A percentile compares a stretch with the other conserved stretches of the same genome.
Conservation (phyloP, 768 basidiomycete genomes). For the Mycena rebaudengoi region DNA sequence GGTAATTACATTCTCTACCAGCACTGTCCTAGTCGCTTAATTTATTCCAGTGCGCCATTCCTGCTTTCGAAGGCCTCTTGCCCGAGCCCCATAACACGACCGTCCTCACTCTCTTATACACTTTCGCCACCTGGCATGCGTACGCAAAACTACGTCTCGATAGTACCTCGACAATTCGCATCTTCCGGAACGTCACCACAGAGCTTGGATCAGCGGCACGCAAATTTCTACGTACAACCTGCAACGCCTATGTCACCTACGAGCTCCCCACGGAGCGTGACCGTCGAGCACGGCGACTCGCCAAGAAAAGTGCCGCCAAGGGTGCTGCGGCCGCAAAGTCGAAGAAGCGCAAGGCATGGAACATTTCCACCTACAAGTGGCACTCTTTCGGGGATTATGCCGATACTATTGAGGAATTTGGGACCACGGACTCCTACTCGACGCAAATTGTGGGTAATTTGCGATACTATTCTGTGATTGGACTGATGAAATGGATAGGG, state of each 20-base stretch:
- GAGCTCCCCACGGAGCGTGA: constrained; percentile 30
- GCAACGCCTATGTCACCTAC: constrained; percentile 10
- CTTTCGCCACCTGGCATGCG: constrained; percentile 32
- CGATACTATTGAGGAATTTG: not conserved
- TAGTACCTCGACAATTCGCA: not conserved
- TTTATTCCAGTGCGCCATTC: constrained; percentile 36
- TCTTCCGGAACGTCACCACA: constrained; percentile 14
- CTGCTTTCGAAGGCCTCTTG: constrained; percentile 46
- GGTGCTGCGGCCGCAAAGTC: not conserved
- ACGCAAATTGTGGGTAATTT: constrained; percentile 30
- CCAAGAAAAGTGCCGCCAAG: not conserved
- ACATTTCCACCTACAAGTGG: constrained; percentile 28
- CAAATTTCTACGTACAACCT: constrained; percentile 21
- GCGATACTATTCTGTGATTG: not conserved
- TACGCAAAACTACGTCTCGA: constrained; percentile 28
- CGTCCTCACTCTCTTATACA: constrained; percentile 22
- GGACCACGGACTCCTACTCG: constrained; percentile 35
- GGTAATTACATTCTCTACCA: constrained; percentile 30
- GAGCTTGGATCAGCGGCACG: not conserved
- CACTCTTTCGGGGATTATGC: constrained; percentile 35
- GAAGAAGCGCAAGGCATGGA: constrained; percentile 15
- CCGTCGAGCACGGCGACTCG: not conserved
- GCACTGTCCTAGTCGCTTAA: not conserved
- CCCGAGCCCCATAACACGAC: constrained; percentile 25
- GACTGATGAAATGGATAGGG: constrained; percentile 27